These are phyloP conservation scores for Parasitella parasitica DNA, from an alignment of 371 early-diverging fungal species.

Conservation along the genomic window DNA sequence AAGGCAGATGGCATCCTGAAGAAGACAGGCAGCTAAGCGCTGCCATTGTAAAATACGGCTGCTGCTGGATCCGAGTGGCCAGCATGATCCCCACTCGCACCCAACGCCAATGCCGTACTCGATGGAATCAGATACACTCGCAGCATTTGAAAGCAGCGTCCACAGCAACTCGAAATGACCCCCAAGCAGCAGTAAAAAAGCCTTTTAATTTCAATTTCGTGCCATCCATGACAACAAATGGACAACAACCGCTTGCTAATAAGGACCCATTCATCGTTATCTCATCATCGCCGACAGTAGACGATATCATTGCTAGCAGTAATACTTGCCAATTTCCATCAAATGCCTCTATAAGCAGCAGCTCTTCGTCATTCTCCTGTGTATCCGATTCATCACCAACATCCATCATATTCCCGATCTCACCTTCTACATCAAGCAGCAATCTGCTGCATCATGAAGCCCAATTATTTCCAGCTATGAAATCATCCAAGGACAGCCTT, in stretches of 20 bases:
- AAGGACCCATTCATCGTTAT: background rate
- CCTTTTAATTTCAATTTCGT: background rate
- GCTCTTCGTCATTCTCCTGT: background rate
- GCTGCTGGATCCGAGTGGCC: conserved; percentile 62
- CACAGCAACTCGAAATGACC: background rate
- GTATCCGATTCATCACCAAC: background rate
- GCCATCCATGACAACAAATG: background rate
- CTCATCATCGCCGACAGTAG: background rate
- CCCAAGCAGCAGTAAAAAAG: background rate
- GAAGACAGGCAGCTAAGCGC: conserved; percentile 49
- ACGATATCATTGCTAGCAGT: background rate
- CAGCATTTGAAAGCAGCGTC: conserved; percentile 26
- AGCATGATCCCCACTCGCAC: conserved; percentile 54
- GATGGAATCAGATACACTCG: conserved; percentile 19
- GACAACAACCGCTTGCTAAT: background rate
- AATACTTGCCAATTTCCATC: background rate
- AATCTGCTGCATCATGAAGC: background rate
- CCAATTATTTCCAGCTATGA: background rate
- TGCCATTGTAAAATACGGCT: conserved; percentile 37
- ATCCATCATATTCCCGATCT: background rate
- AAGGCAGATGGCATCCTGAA: conserved; percentile 53
- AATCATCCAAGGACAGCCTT: background rate
- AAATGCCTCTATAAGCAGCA: background rate
- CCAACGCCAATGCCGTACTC: conserved; percentile 59
- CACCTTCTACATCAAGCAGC: background rate